Base-by-base conservation (phyloP, 768 basidiomycete genomes). In the Trametes elegans region DNA sequence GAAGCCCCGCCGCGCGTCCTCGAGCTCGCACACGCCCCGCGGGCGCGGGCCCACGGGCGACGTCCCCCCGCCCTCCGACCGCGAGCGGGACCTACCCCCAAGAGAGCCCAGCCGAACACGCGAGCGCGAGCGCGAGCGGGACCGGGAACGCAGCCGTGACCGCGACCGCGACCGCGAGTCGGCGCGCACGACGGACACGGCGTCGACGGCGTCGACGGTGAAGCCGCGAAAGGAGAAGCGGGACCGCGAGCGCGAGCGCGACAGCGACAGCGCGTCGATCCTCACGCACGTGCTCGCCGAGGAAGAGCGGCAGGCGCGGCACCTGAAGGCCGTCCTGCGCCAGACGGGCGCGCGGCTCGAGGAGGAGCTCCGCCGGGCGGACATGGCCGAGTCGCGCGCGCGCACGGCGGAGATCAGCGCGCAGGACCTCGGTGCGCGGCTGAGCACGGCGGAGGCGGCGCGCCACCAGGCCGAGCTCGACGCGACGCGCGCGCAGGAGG, bases 261-360 rank as follows among this genome's bases (percentile, higher is more conserved):
- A 58, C 19, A 58, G 41, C 41, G 68, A 68, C 52, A 57, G 61
- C 21, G 39, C 61, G 42, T 65, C 60, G 42, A 63, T 73, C 43
- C 64, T 73, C 32, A 67, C 65, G 19, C 61, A 80, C 11, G 73
- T 78, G 24, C 69, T 78, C 24, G 74, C 78, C 58, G 65, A 84
- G 55, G 82, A 84, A 66, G 82, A 85, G 65, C 75, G 77, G 49
- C 80, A 83, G 60, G 73, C 74, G n/a, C 73, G 74, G 51, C 75
- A 78, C 52, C 74, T 84, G 57, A 84, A 83, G 64, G 72, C 74
- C 26, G 63, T 81, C 23, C 74, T 86, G 21, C 74, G 76, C 48
- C 69, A 67, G 41, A 76, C 83, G 5, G 75, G 76, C 18, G 80
- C 82, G 48, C 74, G 76, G 43, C 72, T 88, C 34, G 80, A 85